Evolutionary conservation across 1,139 yeast species (phyloP), one percentile per base, ranked within the genome.

Genomic region (Yamadazyma epiphylla): DNA sequence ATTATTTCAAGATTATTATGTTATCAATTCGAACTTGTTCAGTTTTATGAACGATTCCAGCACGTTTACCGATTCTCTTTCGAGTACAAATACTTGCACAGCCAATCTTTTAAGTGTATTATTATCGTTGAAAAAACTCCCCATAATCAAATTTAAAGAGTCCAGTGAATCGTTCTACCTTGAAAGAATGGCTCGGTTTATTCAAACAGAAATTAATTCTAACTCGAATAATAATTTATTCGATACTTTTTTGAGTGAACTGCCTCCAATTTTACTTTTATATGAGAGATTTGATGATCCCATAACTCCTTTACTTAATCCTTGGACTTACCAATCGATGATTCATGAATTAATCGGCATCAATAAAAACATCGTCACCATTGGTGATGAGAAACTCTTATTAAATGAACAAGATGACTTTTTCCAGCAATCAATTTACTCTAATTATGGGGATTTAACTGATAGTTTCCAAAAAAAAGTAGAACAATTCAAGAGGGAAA

Each of bases 291-390:
- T 79, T 37, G 81, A 78, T 48, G 99, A 91, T 55, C 96, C 97
- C 1, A 68, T 89, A 19, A 91, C 99, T 0, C 97, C 99, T 2
- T 64, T 91, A 26, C 60, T 91, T 28, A 76, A 82, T 24, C 98
- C 97, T 2, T 91, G 99, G 99, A 89, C 98, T 0, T 91, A 88
- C 56, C 97, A 91, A 51, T 86, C 96, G 2, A 91, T 94, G 98
- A 86, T 91, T 12, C 95, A 91, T 53, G 97, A 94, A 51, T 70
- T 87, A 21, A 64, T 91, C 24, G 95, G 91, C 2, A 84, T 91
- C 36, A 63, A 68, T 13, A 82, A 87, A 50, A 91, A 91, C 46
- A 73, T 91, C 4, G 95, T 87, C 3, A 80, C 78, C 40, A 55
- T 89, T 31, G 38, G 50, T 6, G 41, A 45, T 4, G 65, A 60